These are phyloP conservation scores for Tolypocladium tundrense DNA, from an alignment of 2,329 filamentous ascomycete genomes.

Conservation along the genomic window DNA sequence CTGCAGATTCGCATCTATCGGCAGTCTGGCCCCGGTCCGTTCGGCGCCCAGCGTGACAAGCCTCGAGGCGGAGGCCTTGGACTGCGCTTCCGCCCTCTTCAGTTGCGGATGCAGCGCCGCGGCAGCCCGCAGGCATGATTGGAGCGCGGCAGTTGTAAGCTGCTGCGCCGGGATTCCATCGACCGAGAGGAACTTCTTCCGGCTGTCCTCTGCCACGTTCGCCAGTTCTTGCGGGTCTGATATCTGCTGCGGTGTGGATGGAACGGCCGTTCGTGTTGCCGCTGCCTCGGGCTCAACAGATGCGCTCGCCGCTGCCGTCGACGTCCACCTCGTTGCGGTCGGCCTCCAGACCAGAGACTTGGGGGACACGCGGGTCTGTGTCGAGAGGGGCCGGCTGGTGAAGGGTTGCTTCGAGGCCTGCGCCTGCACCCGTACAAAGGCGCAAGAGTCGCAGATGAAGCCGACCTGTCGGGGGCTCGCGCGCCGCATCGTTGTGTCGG, in stretches of 20 bases:
- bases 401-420: slow-evolving; percentile 13
- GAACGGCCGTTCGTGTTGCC: slow-evolving; percentile 7
- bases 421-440: slow-evolving; percentile 19
- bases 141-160: slow-evolving; percentile 32
- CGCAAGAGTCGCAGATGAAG: slow-evolving; percentile 34
- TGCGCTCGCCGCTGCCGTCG: slow-evolving; percentile 11
- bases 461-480: slow-evolving; percentile 19
- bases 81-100: slow-evolving; percentile 26
- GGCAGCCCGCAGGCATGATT: slow-evolving; percentile 33
- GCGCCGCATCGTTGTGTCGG: slow-evolving; percentile 24
- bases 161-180: slow-evolving; percentile 33
- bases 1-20: slow-evolving; percentile 24
- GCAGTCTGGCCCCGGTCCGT: slow-evolving; percentile 18
- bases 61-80: slow-evolving; percentile 39
- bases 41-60: slow-evolving; percentile 36
- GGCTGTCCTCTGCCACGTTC: slow-evolving; percentile 30
- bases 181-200: slow-evolving; percentile 31
- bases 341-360: slow-evolving; percentile 4
- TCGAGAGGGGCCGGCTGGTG: slow-evolving; percentile 12
- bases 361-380: slow-evolving; percentile 6
- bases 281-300: slow-evolving; percentile 1
- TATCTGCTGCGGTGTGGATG: slow-evolving; percentile 13
- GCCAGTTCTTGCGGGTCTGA: slow-evolving; percentile 30
- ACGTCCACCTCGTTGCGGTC: slow-evolving; percentile 14
- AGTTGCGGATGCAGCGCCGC: slow-evolving; percentile 31